A percentile compares a stretch with the other conserved stretches of the same genome.
Evolutionary conservation across 306 rosid genomes (phyloP).

Genomic region (Fragaria iinumae): DNA sequence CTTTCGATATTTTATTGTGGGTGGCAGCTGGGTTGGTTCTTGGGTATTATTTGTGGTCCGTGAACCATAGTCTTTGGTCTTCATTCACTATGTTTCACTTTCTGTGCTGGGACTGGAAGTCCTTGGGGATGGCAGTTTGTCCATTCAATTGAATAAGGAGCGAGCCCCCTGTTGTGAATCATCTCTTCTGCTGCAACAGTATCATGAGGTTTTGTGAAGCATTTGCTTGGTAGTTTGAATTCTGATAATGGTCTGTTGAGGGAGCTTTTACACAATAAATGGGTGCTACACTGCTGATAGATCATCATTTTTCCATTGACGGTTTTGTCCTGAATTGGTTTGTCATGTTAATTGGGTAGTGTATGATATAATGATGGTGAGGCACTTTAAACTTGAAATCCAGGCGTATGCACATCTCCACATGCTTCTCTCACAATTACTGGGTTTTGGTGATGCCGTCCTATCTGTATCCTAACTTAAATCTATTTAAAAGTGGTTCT

Average conservation of each 20-base stretch:
- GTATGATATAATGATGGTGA: slow-evolving; percentile 35
- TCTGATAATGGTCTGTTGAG: slow-evolving; percentile 30
- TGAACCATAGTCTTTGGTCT: slow-evolving; percentile 16
- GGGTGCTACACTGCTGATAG: slow-evolving; percentile 25
- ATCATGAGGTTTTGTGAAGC: slow-evolving; percentile 11
- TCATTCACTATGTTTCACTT: slow-evolving; percentile 13
- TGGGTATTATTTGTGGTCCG: slow-evolving; percentile 8
- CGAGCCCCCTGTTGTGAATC: slow-evolving; percentile 5
- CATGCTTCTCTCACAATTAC: slow-evolving; percentile 14
- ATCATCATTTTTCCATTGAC: slow-evolving; percentile 26
- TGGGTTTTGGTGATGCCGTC: slow-evolving; percentile 27
- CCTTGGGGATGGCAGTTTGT: slow-evolving; percentile 14
- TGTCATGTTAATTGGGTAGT: slow-evolving; percentile 40
- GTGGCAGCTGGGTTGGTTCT: slow-evolving; percentile 18
- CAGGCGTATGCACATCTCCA: slow-evolving; percentile 12
- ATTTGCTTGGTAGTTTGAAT: slow-evolving; percentile 26
- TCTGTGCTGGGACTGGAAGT: slow-evolving; percentile 27
- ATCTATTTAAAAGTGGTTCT: not conserved
- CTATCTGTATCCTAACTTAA: slow-evolving; percentile 19
- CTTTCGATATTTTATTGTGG: slow-evolving; percentile 8
- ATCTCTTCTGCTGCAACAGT: slow-evolving; percentile 12
- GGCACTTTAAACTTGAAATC: slow-evolving; percentile 30
- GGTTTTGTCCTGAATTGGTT: slow-evolving; percentile 38
- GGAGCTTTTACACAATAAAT: slow-evolving; percentile 28
- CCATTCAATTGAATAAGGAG: slow-evolving; percentile 20